phyloP scores from a whole-genome alignment of 139 green algal species.

The Haematococcus lacustris region DNA sequence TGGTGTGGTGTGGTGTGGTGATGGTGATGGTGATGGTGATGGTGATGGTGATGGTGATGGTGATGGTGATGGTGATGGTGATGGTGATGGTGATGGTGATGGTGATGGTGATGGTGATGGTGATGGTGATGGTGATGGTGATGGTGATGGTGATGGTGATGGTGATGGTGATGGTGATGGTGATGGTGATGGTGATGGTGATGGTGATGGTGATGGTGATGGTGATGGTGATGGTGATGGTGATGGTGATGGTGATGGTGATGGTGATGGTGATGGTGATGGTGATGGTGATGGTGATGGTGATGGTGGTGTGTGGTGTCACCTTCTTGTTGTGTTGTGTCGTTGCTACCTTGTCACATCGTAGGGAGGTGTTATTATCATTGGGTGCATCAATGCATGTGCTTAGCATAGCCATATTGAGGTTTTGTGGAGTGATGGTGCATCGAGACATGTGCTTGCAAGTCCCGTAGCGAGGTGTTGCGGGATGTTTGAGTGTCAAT shows the following conservation, averaged over 20 bases:
- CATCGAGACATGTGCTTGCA: too few species aligned
- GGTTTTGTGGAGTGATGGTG: too few species aligned
- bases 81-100: slow-evolving; percentile 1
- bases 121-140: slow-evolving; percentile 1
- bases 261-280: slow-evolving; percentile 1
- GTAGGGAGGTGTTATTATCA: too few species aligned
- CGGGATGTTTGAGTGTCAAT: too few species aligned
- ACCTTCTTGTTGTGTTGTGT: too few species aligned
- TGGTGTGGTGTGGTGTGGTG: too few species aligned
- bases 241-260: slow-evolving; percentile 1
- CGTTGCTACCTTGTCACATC: too few species aligned
- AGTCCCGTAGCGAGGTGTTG: too few species aligned
- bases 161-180: background rate
- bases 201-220: slow-evolving; percentile 2
- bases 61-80: slow-evolving; percentile 1
- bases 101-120: background rate
- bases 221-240: background rate
- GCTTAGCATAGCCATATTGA: too few species aligned
- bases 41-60: background rate
- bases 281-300: slow-evolving; percentile 1
- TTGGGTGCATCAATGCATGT: too few species aligned
- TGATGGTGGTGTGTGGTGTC: too few species aligned
- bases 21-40: too few species aligned
- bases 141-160: slow-evolving; percentile 1
- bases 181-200: background rate